Base-by-base conservation (phyloP, 2,329 filamentous ascomycete genomes). In the Xylariaceae sp. region DNA sequence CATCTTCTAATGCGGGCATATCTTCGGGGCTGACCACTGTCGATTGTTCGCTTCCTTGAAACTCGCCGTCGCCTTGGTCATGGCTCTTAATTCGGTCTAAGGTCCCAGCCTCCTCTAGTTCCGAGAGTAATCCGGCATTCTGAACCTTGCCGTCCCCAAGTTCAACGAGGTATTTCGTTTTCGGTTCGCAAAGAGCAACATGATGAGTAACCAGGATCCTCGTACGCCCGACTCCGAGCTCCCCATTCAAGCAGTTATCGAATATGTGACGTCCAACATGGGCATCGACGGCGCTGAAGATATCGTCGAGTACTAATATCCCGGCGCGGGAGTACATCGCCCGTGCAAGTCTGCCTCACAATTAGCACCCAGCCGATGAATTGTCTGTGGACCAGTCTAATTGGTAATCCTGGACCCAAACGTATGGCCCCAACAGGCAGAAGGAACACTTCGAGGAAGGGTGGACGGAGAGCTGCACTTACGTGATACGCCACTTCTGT, bases 121-220 rank as follows among this genome's bases (percentile, higher is more conserved):
- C 79, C 1, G 75, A 71, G 1, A 83, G 63, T 1, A 77, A 58
- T 0, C 83, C 84, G 3, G 77, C 70, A 43, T 81, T 65, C 25
- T 79, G 64, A 7, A 83, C 70, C 5, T 64, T 67, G 7, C 83
- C 85, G 34, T 85, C 75, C 14, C 76, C 79, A 2, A 92, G 70
- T 40, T 85, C 74, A 4, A 89, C 79, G 5, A 84, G 67, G 45
- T 83, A 90, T 47, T 83, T 83, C 5, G 85, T 77, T 50, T 74
- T 75, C 10, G 81, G 67, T 37, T 84, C 69, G 43, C 79, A 82
- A 2, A 90, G 67, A 3, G 75, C 75, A 14, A 88, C 78, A 47
- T 90, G 83, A 50, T 92, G 85, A 0, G 85, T 92, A 17, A 88
- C 85, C 4, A 92, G 62, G 30, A 92, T 84, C 19, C 84, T 66